Base-by-base conservation (phyloP, 129 eudicot genomes). In the Mikania micrantha region DNA sequence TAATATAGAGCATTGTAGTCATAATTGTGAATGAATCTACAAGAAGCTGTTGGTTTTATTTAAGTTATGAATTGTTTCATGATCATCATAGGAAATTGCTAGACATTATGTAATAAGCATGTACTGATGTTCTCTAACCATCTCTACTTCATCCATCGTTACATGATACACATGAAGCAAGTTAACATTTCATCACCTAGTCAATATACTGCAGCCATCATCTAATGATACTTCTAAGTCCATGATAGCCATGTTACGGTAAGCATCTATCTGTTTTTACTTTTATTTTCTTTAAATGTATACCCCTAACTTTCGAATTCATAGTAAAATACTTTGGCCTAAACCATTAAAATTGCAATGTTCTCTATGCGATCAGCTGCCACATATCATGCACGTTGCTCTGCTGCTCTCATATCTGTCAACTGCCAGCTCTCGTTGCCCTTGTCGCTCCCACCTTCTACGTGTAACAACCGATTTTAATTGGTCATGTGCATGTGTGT, bases 201-300 rank as follows among this genome's bases (percentile, higher is more conserved):
- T 57, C 61, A 49, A 60, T 72, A 4, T 60, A 74, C 64, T 71
- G 58, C 92, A 89, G 99, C 96, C 96, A 44, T 93, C 99, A 16
- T 89, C 76, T 77, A 96, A 93, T 77, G 99, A 93, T 73, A 93
- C 89, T 76, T 76, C 95, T 70, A 85, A 86, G 70, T 93, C 87
- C 78, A 77, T 93, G 86, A 72, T 88, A 49, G 79, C 84, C 72
- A 93, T 93, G 91, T 73, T 93, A 69, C 78, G 92, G 96, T 93
- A 29, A 76, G 84, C 70, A 22, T 60, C 53, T 17, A 48, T 19
- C 32, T 19, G 4, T 44, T 45, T 7, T 41, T 39, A 32, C 21
- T n/a, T 49, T 28, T 3, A n/a, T 16, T 9, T 64, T 38, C 47
- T 38, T 6, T 53, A 19, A 50, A 63, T 22, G 11, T 50, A 49